A percentile compares a stretch with the other conserved stretches of the same genome.
These are phyloP conservation scores for Fusarium multiceps DNA, from an alignment of 2,329 filamentous ascomycete species.

Conservation along the genomic window DNA sequence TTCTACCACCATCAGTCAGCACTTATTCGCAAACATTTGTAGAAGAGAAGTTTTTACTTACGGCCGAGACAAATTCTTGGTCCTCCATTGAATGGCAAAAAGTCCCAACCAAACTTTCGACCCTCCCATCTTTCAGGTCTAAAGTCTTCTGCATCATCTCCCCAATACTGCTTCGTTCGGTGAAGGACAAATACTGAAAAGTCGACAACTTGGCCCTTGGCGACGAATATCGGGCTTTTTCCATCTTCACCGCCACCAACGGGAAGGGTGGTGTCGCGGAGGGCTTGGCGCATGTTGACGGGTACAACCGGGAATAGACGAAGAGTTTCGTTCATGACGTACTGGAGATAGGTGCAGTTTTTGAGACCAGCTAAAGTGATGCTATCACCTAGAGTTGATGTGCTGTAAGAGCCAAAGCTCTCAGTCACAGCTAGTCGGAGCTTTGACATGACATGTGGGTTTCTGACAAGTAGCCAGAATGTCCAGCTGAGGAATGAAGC, in stretches of 20 bases:
- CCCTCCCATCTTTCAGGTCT: constrained; percentile 56
- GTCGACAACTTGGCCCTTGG: constrained; percentile 56
- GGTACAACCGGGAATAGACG: constrained; percentile 57
- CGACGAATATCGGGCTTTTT: constrained; percentile 58
- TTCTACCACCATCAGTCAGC: too few species aligned
- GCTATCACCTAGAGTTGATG: too few species aligned
- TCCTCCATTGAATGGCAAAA: background rate
- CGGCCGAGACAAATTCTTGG: background rate
- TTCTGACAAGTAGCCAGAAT: too few species aligned
- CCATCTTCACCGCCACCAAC: constrained; percentile 62
- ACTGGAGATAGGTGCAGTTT: background rate
- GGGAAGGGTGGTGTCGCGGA: constrained; percentile 61
- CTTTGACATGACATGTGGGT: too few species aligned
- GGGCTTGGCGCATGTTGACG: constrained; percentile 58
- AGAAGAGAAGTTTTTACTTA: too few species aligned
- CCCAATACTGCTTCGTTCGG: constrained; percentile 52
- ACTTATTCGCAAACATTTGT: too few species aligned
- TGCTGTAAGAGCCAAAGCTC: background rate
- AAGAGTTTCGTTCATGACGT: background rate
- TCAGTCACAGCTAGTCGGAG: too few species aligned
- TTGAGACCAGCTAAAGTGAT: background rate
- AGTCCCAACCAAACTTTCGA: constrained; percentile 44
- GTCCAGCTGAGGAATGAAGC: too few species aligned
- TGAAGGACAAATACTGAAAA: constrained; percentile 58
- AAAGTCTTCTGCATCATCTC: constrained; percentile 54